Percentiles rank a stretch among this genome's conserved stretches.
Evolutionary conservation across 2,329 filamentous ascomycete genomes (phyloP).

Genomic region (Aspergillus brasiliensis): DNA sequence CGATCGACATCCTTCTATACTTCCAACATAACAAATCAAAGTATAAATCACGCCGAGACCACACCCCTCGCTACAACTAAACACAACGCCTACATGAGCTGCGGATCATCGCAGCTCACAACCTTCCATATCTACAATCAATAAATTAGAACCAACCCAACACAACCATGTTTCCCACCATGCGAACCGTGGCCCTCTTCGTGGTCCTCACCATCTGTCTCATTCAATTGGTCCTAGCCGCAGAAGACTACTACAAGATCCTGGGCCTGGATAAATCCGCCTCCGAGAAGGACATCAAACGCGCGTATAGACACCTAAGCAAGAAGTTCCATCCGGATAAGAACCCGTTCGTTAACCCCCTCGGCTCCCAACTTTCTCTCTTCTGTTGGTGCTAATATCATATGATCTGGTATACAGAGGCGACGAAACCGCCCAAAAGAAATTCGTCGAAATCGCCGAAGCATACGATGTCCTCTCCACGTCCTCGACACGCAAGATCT

Average conservation of each 20-base stretch:
- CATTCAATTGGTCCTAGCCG: constrained; percentile 42
- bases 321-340: constrained; percentile 98
- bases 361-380: background rate
- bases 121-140: background rate
- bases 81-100: background rate
- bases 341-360: constrained; percentile 71
- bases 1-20: background rate
- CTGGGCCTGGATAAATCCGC: constrained; percentile 79
- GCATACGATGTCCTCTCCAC: constrained; percentile 92
- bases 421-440: constrained; percentile 77
- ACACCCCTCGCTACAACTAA: background rate
- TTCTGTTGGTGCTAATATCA: background rate
- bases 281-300: constrained; percentile 85
- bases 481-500: constrained; percentile 77
- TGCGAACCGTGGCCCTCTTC: constrained; percentile 39
- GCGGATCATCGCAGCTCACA: background rate
- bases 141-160: background rate
- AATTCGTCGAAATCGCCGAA: constrained; percentile 91
- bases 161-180: constrained; percentile 20
- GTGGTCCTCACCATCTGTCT: constrained; percentile 39
- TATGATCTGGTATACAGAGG: constrained; percentile 53
- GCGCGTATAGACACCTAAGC: constrained; percentile 85
- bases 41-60: background rate
- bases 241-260: constrained; percentile 62
- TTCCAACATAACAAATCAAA: background rate